These are phyloP conservation scores for Pseudogymnoascus pannorum DNA, from an alignment of 2,329 filamentous ascomycete genomes.

Conservation along the genomic window DNA sequence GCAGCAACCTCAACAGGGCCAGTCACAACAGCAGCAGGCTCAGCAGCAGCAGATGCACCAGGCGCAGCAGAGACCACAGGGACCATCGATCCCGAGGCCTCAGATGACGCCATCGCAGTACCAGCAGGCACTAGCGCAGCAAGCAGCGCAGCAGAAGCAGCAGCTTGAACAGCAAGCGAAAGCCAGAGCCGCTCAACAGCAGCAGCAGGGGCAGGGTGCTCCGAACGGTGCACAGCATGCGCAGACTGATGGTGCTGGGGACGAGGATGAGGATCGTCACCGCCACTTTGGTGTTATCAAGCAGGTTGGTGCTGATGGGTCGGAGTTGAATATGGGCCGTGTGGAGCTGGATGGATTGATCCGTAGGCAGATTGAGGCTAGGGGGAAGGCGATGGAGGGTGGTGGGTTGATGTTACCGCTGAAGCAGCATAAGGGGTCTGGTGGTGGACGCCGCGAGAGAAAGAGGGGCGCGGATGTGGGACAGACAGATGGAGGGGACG, in stretches of 20 bases:
- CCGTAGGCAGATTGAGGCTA: conserved; percentile 58
- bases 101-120: conserved; percentile 16
- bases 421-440: conserved; percentile 31
- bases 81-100: conserved; percentile 14
- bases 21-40: conserved; percentile 23
- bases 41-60: conserved; percentile 20
- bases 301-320: conserved; percentile 46
- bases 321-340: conserved; percentile 48
- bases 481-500: conserved; percentile 48
- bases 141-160: conserved; percentile 28
- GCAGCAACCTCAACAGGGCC: conserved; percentile 22
- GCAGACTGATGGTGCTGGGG: conserved; percentile 70
- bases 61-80: conserved; percentile 18
- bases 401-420: conserved; percentile 70
- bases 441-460: conserved; percentile 14
- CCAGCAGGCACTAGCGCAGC: conserved; percentile 25
- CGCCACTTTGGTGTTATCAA: conserved; percentile 46
- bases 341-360: conserved; percentile 62
- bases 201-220: conserved; percentile 27
- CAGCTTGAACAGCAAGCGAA: conserved; percentile 23
- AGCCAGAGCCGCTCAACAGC: conserved; percentile 23
- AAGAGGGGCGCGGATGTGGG: neutral
- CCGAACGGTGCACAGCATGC: conserved; percentile 41
- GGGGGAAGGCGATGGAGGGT: conserved; percentile 63
- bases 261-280: conserved; percentile 39